A percentile compares a stretch with the other conserved stretches of the same genome.
Evolutionary conservation across 768 basidiomycete genomes (phyloP).

Genomic region (Coprinellus micaceus): DNA sequence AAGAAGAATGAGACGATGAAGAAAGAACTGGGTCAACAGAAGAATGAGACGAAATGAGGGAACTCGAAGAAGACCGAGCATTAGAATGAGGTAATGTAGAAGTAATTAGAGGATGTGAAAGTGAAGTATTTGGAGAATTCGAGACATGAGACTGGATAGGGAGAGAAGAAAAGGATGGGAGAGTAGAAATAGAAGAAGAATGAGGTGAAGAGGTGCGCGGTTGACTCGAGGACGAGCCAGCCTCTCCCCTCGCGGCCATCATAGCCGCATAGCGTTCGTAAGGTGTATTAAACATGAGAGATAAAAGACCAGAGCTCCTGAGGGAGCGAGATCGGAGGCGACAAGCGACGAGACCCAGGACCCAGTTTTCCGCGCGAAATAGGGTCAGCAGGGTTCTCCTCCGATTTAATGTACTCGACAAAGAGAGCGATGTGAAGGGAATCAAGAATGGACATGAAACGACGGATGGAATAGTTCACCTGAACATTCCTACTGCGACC

Average conservation of each 20-base stretch:
- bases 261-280: not conserved
- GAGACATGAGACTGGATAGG: not conserved
- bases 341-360: not conserved
- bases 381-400: not conserved
- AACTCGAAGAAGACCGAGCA: not conserved
- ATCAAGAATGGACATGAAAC: constrained; percentile 5
- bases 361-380: constrained; percentile 1
- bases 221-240: not conserved
- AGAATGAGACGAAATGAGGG: not conserved
- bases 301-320: not conserved
- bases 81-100: too few relatives aligned
- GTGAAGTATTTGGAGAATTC: not conserved
- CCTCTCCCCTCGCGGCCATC: not conserved
- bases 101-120: not conserved
- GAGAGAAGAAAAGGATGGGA: not conserved
- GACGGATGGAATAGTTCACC: constrained; percentile 26
- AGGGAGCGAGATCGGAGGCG: not conserved
- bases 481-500: constrained; percentile 27
- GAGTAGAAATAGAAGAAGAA: not conserved
- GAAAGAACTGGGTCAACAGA: not conserved
- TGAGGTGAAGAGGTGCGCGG: not conserved
- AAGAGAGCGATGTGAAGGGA: not conserved
- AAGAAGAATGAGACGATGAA: not conserved
- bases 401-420: not conserved
- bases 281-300: not conserved